Evolutionary conservation across 1,284 basidiomycete species (phyloP).

Genomic region (Wallemia hederae): DNA sequence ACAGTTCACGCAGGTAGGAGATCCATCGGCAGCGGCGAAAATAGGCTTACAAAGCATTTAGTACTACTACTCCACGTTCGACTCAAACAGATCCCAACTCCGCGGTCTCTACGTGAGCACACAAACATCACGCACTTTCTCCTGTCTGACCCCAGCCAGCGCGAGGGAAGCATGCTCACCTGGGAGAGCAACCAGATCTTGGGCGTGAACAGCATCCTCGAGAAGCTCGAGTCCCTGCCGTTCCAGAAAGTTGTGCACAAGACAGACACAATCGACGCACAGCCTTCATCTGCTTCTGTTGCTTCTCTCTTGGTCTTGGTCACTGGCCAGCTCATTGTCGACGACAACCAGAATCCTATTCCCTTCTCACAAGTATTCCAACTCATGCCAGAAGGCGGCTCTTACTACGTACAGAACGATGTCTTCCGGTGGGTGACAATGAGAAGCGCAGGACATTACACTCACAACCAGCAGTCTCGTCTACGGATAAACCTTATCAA

Average conservation of each 20-base stretch:
- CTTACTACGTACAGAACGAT: constrained; percentile 73
- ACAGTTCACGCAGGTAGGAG: not conserved
- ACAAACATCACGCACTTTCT: not conserved
- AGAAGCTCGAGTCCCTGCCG: constrained; percentile 60
- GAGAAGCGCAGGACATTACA: not conserved
- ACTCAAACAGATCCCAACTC: constrained; percentile 27
- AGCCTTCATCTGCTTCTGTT: constrained; percentile 38
- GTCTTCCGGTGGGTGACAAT: constrained; percentile 31
- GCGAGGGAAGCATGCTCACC: constrained; percentile 56
- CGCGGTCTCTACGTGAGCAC: constrained; percentile 37
- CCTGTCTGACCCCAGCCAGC: constrained; percentile 21
- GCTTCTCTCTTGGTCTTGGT: constrained; percentile 57
- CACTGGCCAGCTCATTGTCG: constrained; percentile 57
- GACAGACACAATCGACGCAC: constrained; percentile 57
- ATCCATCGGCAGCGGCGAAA: too few species aligned
- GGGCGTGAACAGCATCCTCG: constrained; percentile 32
- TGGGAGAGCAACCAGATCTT: constrained; percentile 43
- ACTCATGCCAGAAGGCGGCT: constrained; percentile 40
- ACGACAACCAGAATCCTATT: constrained; percentile 44
- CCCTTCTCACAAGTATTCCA: constrained; percentile 79
- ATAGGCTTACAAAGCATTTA: constrained; percentile 25
- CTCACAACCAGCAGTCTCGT: not conserved
- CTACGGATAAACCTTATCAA: not conserved
- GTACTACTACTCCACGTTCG: constrained; percentile 40
- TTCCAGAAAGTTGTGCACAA: constrained; percentile 59